Evolutionary conservation across 768 basidiomycete species (phyloP).

Genomic region (Lentinula detonsa): DNA sequence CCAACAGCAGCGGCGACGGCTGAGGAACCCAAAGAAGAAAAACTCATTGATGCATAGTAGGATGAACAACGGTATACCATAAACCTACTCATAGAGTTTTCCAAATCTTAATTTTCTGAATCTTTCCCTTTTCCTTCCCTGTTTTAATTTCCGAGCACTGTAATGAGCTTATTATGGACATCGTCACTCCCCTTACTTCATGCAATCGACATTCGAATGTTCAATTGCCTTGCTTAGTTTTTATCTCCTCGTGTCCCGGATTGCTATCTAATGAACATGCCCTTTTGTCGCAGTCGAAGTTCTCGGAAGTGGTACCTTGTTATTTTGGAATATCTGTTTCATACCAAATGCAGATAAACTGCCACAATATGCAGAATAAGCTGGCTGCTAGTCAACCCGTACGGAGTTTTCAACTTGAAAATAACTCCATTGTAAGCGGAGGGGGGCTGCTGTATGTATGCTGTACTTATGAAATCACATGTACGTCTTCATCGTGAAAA

Average conservation of each 20-base stretch:
- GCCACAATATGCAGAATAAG: no score
- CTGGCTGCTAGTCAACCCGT: no score
- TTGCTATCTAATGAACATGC: slow-evolving; percentile 1
- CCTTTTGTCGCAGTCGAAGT: neutral
- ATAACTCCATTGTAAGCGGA: no score
- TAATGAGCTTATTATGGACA: neutral
- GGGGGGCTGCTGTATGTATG: no score
- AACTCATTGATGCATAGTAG: slow-evolving; percentile 60
- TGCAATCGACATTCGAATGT: neutral
- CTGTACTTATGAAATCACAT: no score
- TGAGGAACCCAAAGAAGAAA: slow-evolving; percentile 44
- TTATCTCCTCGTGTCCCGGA: neutral
- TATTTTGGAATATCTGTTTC: no score
- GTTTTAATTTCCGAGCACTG: neutral
- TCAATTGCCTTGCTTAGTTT: neutral
- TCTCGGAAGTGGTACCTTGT: no score
- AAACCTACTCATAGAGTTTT: neutral
- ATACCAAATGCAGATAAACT: neutral
- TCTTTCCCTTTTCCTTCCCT: neutral
- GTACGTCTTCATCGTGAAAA: no score
- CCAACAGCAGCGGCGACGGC: slow-evolving; percentile 42
- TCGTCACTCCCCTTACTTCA: neutral
- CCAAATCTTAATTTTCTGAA: neutral
- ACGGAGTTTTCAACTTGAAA: no score
- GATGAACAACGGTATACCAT: neutral